Base-by-base conservation (phyloP, 2,329 filamentous ascomycete species). In the Pseudocercospora macadamiae region DNA sequence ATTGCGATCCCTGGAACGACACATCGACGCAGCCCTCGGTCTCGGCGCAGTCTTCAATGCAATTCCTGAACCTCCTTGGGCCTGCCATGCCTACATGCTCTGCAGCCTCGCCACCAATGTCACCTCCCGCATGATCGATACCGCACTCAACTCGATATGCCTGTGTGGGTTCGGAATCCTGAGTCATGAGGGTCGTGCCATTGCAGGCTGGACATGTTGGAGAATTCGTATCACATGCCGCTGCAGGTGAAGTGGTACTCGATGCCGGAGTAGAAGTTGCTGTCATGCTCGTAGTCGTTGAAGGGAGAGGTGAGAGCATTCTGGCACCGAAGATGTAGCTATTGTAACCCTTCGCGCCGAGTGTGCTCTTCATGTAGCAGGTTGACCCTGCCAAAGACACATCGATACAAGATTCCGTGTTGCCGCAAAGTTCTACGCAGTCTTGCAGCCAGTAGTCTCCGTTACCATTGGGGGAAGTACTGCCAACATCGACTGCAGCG, bases 401-500 rank as follows among this genome's bases (percentile, higher is more conserved):
- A 45, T 66, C 67, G 6, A 68, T 59, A 51, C 68, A 70, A 39
- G 59, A 57, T 28, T 34, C 34, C 2, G 61, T 63, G 14, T 55
- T 57, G 47, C 61, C 64, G 48, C 68, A 70, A 12, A 57, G 57
- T n/a, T 63, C 61, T 37, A 70, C 64, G 32, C 68, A 70, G 6
- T 57, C 58, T 19, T 61, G 51, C 10, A 68, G 60, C 54, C 47
- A 64, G 12, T 51, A 26, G 19, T 64, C 65, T 16, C 54, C 61
- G 12, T 39, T 39, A 18, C 6, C 36, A 39, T 39, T 21, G 9
- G 36, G 36, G 21, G 34, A 14, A 16, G 34, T 37, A n/a, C n/a
- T n/a, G 19, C 21, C 62, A 61, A 21, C 57, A 61, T 51, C 60
- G 2, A 49, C 51, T 7, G 19, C 57, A 6, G 30, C 51, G 55